Conservation (phyloP, 2,329 filamentous ascomycete species). For the Arachnomyces sp. region DNA sequence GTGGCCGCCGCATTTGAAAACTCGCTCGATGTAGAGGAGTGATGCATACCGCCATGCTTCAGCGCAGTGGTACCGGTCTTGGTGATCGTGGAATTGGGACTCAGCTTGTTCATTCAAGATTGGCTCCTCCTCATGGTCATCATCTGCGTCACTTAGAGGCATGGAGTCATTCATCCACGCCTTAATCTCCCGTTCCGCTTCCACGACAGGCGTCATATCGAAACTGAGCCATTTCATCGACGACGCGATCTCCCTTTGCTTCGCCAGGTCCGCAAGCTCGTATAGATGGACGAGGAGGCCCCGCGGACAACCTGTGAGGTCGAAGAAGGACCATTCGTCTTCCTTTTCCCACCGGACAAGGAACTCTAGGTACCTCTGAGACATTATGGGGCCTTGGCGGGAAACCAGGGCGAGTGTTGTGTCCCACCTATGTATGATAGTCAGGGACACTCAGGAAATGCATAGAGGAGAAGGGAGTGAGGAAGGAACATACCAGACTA, state of each 20-base stretch:
- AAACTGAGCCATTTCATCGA: slow-evolving; percentile 27
- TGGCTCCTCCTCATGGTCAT: slow-evolving; percentile 14
- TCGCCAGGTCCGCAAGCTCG: slow-evolving; percentile 22
- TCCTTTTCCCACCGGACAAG: slow-evolving; percentile 14
- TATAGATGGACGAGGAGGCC: slow-evolving; percentile 22
- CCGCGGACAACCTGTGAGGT: slow-evolving; percentile 26
- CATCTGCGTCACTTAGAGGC: too few species aligned
- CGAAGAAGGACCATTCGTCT: slow-evolving; percentile 24
- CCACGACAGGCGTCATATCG: slow-evolving; percentile 15
- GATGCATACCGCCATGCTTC: slow-evolving; percentile 29
- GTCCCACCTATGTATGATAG: slow-evolving; percentile 15
- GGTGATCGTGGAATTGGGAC: slow-evolving; percentile 8
- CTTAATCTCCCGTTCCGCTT: slow-evolving; percentile 12
- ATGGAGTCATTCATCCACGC: too few species aligned
- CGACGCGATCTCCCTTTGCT: slow-evolving; percentile 20
- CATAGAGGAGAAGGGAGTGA: too few species aligned
- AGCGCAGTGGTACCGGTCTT: slow-evolving; percentile 27
- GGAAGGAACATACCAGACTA: slow-evolving; percentile 21
- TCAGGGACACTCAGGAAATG: not conserved
- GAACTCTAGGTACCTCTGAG: slow-evolving; percentile 16
- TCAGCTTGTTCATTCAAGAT: not conserved
- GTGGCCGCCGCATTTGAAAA: slow-evolving; percentile 18
- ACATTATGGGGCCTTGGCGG: slow-evolving; percentile 21
- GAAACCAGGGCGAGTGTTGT: slow-evolving; percentile 27
- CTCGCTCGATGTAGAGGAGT: slow-evolving; percentile 25